Percentiles rank a stretch among this genome's conserved stretches.
Evolutionary conservation across 305 asterid genomes (phyloP).

Genomic region (Andrographis paniculata): DNA sequence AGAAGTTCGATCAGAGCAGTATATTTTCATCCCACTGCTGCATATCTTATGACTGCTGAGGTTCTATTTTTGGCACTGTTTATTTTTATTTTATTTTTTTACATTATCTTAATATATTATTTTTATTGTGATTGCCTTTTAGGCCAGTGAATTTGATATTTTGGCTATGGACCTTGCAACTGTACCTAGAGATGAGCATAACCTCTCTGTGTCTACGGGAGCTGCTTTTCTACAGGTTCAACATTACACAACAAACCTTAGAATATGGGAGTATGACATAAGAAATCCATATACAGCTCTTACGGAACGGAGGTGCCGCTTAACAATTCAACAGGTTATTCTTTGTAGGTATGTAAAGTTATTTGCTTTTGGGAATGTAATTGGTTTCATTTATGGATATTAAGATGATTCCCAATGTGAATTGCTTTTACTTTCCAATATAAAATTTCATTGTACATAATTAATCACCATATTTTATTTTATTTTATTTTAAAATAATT

Average conservation of each 20-base stretch:
- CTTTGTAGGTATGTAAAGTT: slow-evolving; percentile 71
- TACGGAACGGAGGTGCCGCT: slow-evolving; percentile 56
- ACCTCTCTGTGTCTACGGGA: slow-evolving; percentile 86
- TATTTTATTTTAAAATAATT: too few relatives aligned
- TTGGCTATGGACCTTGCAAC: slow-evolving; percentile 82
- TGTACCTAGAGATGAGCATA: slow-evolving; percentile 69
- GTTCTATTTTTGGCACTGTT: slow-evolving; percentile 38
- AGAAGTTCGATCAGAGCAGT: slow-evolving; percentile 96
- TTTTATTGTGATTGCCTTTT: slow-evolving; percentile 24
- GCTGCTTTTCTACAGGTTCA: slow-evolving; percentile 68
- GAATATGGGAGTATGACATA: slow-evolving; percentile 88
- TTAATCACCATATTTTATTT: slow-evolving; percentile 7
- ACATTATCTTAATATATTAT: slow-evolving; percentile 13
- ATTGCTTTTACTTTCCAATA: slow-evolving; percentile 8
- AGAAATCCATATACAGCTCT: slow-evolving; percentile 69
- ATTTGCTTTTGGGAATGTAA: slow-evolving; percentile 13
- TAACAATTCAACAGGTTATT: slow-evolving; percentile 88
- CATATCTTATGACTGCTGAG: slow-evolving; percentile 97
- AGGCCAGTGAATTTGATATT: slow-evolving; percentile 93
- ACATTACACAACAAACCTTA: slow-evolving; percentile 91
- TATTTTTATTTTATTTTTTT: slow-evolving; percentile 14
- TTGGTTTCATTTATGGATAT: too few relatives aligned
- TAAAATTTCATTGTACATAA: slow-evolving; percentile 14
- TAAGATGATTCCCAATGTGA: slow-evolving; percentile 12
- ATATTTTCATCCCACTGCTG: slow-evolving; percentile 92